Base-by-base conservation (phyloP, 192 early-diverging fungal genomes). In the Helicostylum pulchrum region DNA sequence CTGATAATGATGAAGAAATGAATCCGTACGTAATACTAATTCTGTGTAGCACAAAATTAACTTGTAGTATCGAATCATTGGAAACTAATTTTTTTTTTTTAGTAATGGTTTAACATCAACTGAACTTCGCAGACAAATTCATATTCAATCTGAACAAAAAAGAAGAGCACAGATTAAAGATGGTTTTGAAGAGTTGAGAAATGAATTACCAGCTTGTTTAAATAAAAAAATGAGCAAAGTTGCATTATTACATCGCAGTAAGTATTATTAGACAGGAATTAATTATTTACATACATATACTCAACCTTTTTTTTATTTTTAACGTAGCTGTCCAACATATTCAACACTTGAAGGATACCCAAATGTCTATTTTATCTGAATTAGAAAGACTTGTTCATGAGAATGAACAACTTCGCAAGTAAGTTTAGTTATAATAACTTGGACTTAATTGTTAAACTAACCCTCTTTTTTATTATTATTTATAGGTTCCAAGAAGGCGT, bases 241-340 rank as follows among this genome's bases (percentile, higher is more conserved):
- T 15, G 67, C 73, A 14, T 53, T 74, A 3, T 66, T 74, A 32
- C 73, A 74, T 53, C 66, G 67, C 53, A 73, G 68, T 70, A 70
- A 70, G 62, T 39, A 26, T 17, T 17, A 39, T n/a, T n/a, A n/a
- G n/a, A n/a, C n/a, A n/a, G n/a, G n/a, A n/a, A n/a, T n/a, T n/a
- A n/a, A n/a, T n/a, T n/a, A n/a, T n/a, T n/a, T n/a, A n/a, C n/a
- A n/a, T n/a, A n/a, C n/a, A n/a, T n/a, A n/a, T n/a, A n/a, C n/a
- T n/a, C n/a, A n/a, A n/a, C n/a, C n/a, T n/a, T n/a, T n/a, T n/a
- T n/a, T n/a, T n/a, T n/a, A n/a, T n/a, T 49, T 62, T 72, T n/a
- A n/a, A 67, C 17, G 43, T 23, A 75, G 70, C 76, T 59, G 76
- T 78, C 42, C 65, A 74, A 51, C 76, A 78, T 64, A 78, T 78